Conservation (phyloP, 2,329 filamentous ascomycete species). For the Eurotiales sp. region DNA sequence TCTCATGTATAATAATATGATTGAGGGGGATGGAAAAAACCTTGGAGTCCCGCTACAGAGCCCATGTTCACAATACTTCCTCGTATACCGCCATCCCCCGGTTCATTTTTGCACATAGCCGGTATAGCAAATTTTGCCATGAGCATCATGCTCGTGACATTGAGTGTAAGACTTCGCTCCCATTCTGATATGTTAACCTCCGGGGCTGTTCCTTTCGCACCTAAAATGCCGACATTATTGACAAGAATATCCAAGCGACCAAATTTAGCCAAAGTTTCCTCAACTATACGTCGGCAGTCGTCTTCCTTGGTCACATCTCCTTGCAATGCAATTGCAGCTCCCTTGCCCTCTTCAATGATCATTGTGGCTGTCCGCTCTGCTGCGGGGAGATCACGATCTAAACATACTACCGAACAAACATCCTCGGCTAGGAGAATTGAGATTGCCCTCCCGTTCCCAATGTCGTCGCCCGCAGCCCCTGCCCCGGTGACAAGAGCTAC, state of each 20-base stretch:
- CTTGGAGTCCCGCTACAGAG: conserved; percentile 29
- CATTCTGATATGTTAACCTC: conserved; percentile 27
- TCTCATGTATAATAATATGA: too few species aligned
- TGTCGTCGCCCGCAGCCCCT: conserved; percentile 20
- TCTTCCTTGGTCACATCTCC: conserved; percentile 14
- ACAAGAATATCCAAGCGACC: conserved; percentile 7
- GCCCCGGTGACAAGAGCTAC: conserved; percentile 33
- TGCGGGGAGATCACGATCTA: conserved; percentile 24
- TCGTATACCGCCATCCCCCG: conserved; percentile 11
- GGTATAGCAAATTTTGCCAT: conserved; percentile 31
- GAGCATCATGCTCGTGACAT: conserved; percentile 35
- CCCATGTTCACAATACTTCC: conserved; percentile 38
- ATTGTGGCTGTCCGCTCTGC: conserved; percentile 26
- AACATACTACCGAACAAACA: conserved; percentile 24
- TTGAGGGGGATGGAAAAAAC: too few species aligned
- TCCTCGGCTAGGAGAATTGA: conserved; percentile 28
- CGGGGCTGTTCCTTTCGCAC: conserved; percentile 29
- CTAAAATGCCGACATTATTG: conserved; percentile 30
- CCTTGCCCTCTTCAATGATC: conserved; percentile 24
- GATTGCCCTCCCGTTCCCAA: conserved; percentile 27
- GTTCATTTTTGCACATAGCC: conserved; percentile 30
- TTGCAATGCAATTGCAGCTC: background rate
- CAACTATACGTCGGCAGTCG: conserved; percentile 23
- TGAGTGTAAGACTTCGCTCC: conserved; percentile 30
- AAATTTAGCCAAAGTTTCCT: conserved; percentile 24